Base-by-base conservation (phyloP, 73 alveolate genomes). In the Effrenium voratum region DNA sequence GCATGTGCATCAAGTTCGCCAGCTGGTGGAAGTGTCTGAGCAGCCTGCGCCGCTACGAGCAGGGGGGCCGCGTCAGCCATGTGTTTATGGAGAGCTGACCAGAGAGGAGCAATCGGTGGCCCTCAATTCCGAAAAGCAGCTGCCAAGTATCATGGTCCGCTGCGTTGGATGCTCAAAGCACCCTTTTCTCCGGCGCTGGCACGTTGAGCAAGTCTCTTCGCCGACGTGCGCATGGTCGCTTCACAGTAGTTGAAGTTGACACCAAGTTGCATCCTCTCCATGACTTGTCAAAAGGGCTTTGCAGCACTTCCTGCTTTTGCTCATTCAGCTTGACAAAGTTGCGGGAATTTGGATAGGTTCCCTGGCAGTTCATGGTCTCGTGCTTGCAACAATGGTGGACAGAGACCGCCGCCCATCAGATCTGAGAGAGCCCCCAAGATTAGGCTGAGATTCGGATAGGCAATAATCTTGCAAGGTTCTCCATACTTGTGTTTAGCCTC, bases 1-100 rank as follows among this genome's bases (percentile, higher is more conserved):
- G 38, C 34, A 44, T 36, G 41, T 32, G 1, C 52, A 84, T 80
- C 93, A 84, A 26, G 30, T 84, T 36, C 77, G 93, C 43, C 93
- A 84, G 93, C 41, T n/a, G 93, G 43, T 84, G 93, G 93, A 30
- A 26, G 41, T 26, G 43, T 19, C n/a, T 38, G 70, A 36, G 22
- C 40, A 13, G 44, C 4, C 41, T 50, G 60, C 32, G 93, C 8
- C 76, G 80, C 1, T 84, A 84, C 60, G 93, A 34, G 80, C 55
- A 84, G 28, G 93, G 93, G 13, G 93, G 77, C 43, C 57, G 80
- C 0, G 24, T 84, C 16, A 19, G n/a, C 43, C 80, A 84, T 38
- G 93, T 84, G 47, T 84, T 84, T n/a, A n/a, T n/a, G 59, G 59
- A 41, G 3, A 22, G 0, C 93, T 84, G 38, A 50, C 44, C 57